Evolutionary conservation across 306 rosid genomes (phyloP).

Genomic region (Rosa lucieae): DNA sequence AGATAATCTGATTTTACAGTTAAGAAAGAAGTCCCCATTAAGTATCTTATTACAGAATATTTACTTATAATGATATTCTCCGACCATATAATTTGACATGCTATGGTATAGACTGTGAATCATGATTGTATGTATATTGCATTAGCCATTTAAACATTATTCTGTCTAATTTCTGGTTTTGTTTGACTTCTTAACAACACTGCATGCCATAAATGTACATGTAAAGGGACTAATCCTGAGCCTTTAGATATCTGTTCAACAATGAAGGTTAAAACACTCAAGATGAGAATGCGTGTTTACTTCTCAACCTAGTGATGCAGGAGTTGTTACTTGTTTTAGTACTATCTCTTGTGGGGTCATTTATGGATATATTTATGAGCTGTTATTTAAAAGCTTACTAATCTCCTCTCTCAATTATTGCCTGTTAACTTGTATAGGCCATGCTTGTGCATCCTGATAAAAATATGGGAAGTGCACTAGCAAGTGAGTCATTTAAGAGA

Average conservation of each 20-base stretch:
- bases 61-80: neutral
- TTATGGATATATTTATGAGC: neutral
- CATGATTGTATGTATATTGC: neutral
- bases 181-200: neutral
- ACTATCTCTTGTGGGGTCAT: neutral
- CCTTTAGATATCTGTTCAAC: neutral
- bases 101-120: neutral
- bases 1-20: neutral
- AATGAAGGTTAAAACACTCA: neutral
- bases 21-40: neutral
- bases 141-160: neutral
- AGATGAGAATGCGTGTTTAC: neutral
- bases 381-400: neutral
- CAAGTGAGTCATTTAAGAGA: constrained; percentile 92
- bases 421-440: constrained; percentile 52
- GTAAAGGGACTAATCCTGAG: neutral
- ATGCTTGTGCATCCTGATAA: constrained; percentile 99
- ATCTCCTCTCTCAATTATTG: neutral
- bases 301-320: neutral
- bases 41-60: neutral
- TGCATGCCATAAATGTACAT: neutral
- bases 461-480: constrained; percentile 88
- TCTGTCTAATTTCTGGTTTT: neutral
- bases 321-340: neutral
- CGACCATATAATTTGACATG: neutral